A percentile compares a stretch with the other conserved stretches of the same genome.
These are phyloP conservation scores for Phlebiopsis gigantea DNA, from an alignment of 768 basidiomycete species.

Conservation along the genomic window DNA sequence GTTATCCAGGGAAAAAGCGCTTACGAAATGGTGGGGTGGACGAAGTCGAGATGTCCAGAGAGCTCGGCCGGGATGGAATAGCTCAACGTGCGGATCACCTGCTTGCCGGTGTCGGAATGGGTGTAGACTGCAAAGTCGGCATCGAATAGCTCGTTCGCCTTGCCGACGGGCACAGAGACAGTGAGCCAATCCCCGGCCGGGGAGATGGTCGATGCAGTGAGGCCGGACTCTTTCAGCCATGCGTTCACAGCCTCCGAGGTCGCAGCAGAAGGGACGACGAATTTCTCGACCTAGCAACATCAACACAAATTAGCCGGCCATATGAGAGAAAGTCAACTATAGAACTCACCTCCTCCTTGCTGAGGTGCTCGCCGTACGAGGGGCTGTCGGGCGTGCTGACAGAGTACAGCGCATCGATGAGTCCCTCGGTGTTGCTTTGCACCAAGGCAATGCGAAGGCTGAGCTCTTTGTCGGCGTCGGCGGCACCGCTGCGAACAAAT, in stretches of 20 bases:
- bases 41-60: slow-evolving; percentile 23
- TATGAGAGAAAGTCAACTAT: not conserved
- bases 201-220: slow-evolving; percentile 20
- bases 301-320: not conserved
- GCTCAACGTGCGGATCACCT: slow-evolving; percentile 25
- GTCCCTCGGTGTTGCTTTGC: slow-evolving; percentile 21
- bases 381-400: slow-evolving; percentile 20
- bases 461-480: slow-evolving; percentile 17
- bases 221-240: slow-evolving; percentile 21
- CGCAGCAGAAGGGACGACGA: slow-evolving; percentile 20
- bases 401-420: slow-evolving; percentile 21
- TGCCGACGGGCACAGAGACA: slow-evolving; percentile 20
- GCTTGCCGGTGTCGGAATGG: slow-evolving; percentile 18
- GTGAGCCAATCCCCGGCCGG: slow-evolving; percentile 26
- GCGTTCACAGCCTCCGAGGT: slow-evolving; percentile 22
- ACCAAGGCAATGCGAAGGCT: slow-evolving; percentile 25
- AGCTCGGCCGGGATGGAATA: slow-evolving; percentile 28
- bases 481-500: slow-evolving; percentile 14
- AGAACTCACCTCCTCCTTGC: slow-evolving; percentile 21
- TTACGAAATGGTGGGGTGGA: slow-evolving; percentile 28
- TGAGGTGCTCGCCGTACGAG: slow-evolving; percentile 20
- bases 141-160: slow-evolving; percentile 25
- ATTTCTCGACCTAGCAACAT: slow-evolving; percentile 24
- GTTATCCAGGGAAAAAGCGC: not conserved
- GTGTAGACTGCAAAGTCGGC: slow-evolving; percentile 25